phyloP scores from a whole-genome alignment of 176 grass and related monocot genomes.

The Oryza glaberrima region DNA sequence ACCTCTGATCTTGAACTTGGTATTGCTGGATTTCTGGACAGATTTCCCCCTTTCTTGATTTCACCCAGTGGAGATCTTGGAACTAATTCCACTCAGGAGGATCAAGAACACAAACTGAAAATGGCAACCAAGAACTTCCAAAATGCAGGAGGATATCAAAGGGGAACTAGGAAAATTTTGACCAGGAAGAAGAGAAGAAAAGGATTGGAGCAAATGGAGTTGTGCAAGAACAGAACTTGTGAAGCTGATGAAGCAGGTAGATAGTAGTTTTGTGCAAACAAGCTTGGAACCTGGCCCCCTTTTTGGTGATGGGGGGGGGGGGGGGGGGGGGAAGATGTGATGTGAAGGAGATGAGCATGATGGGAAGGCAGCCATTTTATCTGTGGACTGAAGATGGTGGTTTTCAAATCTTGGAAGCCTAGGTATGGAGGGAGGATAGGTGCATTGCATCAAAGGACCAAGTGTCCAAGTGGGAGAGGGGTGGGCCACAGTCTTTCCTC shows the following conservation, averaged over 20 bases:
- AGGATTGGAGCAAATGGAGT: not conserved
- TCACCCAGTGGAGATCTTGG: not conserved
- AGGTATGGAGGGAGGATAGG: not conserved
- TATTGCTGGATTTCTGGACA: not conserved
- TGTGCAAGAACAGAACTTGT: conserved; percentile 24
- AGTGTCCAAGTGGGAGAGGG: conserved; percentile 40
- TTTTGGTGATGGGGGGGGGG: not conserved
- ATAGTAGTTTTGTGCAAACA: not conserved
- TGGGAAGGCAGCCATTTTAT: conserved; percentile 20
- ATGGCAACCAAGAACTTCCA: conserved; percentile 15
- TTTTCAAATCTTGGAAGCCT: conserved; percentile 22
- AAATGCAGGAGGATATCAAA: not conserved
- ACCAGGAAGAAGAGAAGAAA: not conserved
- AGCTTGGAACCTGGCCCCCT: not conserved
- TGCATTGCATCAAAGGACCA: conserved; percentile 42
- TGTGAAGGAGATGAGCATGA: not conserved
- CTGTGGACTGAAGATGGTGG: conserved; percentile 31
- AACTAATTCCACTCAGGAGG: not conserved
- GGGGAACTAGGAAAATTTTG: not conserved
- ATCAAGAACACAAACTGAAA: conserved; percentile 23
- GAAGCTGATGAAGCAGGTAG: not conserved
- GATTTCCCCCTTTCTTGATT: not conserved
- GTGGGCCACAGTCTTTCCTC: conserved; percentile 14
- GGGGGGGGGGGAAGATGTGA: not conserved
- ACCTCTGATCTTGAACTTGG: conserved; percentile 18